These are phyloP conservation scores for Dianthus caryophyllus DNA, from an alignment of 148 eudicot genomes.

Conservation along the genomic window DNA sequence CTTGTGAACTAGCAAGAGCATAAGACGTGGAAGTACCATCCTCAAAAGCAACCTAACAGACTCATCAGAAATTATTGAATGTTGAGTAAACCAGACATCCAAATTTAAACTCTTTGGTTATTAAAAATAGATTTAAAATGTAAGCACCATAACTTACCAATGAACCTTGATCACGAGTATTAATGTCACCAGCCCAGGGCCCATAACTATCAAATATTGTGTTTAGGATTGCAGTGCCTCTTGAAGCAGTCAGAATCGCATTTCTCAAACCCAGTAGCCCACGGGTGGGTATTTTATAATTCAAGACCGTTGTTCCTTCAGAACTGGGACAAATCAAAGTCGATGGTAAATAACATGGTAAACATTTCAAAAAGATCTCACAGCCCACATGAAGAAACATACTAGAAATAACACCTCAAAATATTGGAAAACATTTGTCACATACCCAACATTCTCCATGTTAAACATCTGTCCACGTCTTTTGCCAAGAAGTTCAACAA, in stretches of 20 bases:
- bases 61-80: constrained; percentile 7
- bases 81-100: constrained; percentile 10
- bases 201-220: constrained; percentile 94
- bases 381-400: not conserved
- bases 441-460: constrained; percentile 90
- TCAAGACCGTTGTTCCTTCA: constrained; percentile 76
- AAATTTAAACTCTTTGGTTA: too few species aligned
- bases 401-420: not conserved
- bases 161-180: constrained; percentile 91
- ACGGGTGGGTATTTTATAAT: constrained; percentile 92
- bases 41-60: constrained; percentile 92
- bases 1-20: constrained; percentile 89
- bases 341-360: constrained; percentile 7
- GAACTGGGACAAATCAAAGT: constrained; percentile 36
- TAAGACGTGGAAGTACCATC: constrained; percentile 82
- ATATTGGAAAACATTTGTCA: constrained; percentile 14
- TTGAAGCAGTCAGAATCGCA: constrained; percentile 86
- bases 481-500: constrained; percentile 95
- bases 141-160: constrained; percentile 43
- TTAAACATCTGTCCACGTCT: constrained; percentile 96
- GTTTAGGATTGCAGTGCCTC: constrained; percentile 95
- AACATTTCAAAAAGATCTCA: not conserved
- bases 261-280: constrained; percentile 92
- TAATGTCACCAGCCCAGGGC: constrained; percentile 96
- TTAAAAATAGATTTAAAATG: too few species aligned